Evolutionary conservation across 1,139 yeast genomes (phyloP).

Genomic region (Zygoascus hellenicus): DNA sequence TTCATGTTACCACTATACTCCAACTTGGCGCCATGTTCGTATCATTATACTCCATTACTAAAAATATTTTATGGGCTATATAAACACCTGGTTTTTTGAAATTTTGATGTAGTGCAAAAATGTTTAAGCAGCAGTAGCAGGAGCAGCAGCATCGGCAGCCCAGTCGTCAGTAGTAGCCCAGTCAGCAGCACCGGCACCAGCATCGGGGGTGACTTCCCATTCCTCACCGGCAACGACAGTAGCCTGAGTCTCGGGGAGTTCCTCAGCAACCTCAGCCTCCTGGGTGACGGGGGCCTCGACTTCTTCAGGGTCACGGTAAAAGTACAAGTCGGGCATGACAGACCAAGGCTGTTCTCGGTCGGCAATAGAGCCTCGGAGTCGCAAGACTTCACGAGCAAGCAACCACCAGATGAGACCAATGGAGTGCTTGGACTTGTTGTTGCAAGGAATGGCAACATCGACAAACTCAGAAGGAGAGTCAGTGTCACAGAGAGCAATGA

Average conservation of each 20-base stretch:
- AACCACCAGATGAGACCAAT: slow-evolving; percentile 99
- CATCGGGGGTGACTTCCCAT: slow-evolving; percentile 72
- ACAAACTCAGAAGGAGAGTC: slow-evolving; percentile 99
- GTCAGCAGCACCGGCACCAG: slow-evolving; percentile 48
- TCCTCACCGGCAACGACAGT: slow-evolving; percentile 57
- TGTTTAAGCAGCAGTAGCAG: slow-evolving; percentile 26
- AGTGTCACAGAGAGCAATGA: slow-evolving; percentile 96
- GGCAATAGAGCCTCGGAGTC: slow-evolving; percentile 97
- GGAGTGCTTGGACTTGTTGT: slow-evolving; percentile 99
- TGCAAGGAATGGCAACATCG: slow-evolving; percentile 99
- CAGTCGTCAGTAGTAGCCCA: slow-evolving; percentile 55
- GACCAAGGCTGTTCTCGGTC: slow-evolving; percentile 98
- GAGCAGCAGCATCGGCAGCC: slow-evolving; percentile 59
- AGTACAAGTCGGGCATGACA: slow-evolving; percentile 99
- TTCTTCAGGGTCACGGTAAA: slow-evolving; percentile 99
- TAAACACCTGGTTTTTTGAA: slow-evolving; percentile 11
- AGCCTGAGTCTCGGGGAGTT: slow-evolving; percentile 52
- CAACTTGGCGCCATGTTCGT: too few relatives aligned
- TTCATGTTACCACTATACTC: too few relatives aligned
- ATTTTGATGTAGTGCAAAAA: slow-evolving; percentile 7
- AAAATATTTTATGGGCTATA: slow-evolving; percentile 6
- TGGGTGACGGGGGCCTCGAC: slow-evolving; percentile 73
- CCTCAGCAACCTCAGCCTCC: slow-evolving; percentile 57
- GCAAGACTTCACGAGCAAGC: slow-evolving; percentile 97
- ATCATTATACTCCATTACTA: slow-evolving; percentile 4